These are phyloP conservation scores for Straminergon stramineum DNA, from an alignment of 225 moss, liverwort and hornwort genomes.

Conservation along the genomic window DNA sequence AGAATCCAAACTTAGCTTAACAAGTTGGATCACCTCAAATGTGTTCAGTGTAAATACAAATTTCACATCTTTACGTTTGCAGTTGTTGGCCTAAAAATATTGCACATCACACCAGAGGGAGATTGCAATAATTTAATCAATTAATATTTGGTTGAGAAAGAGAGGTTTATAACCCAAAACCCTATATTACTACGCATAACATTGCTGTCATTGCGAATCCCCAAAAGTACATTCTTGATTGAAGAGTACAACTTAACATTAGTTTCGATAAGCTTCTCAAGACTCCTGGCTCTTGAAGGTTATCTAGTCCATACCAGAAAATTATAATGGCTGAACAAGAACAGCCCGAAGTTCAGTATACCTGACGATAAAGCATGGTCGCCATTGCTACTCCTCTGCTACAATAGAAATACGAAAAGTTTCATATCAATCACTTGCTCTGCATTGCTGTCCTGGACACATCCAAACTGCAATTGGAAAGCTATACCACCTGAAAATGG, in stretches of 20 bases:
- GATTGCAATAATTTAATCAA: not conserved
- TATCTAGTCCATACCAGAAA: not conserved
- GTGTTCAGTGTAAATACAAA: not conserved
- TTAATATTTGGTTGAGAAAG: not conserved
- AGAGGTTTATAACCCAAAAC: not conserved
- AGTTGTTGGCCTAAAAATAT: not conserved
- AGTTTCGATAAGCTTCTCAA: not conserved
- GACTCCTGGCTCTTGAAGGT: not conserved
- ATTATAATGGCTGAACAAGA: not conserved
- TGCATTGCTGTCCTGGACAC: not conserved
- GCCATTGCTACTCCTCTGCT: constrained; percentile 29
- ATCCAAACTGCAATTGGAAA: not conserved
- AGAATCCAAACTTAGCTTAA: not conserved
- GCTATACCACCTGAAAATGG: not conserved
- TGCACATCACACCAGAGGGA: not conserved
- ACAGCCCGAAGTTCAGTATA: not conserved
- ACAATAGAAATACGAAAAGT: not conserved
- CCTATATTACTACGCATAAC: not conserved
- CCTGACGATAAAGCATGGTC: constrained; percentile 40
- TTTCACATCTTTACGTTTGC: not conserved
- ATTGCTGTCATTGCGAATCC: not conserved
- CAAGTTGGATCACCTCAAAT: not conserved
- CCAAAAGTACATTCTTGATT: not conserved
- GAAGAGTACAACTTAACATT: not conserved
- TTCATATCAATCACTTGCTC: not conserved